Evolutionary conservation across 805 yeast genomes (phyloP), one percentile per base, ranked within the genome.

Genomic region (Tetrapisispora taiwanensis): DNA sequence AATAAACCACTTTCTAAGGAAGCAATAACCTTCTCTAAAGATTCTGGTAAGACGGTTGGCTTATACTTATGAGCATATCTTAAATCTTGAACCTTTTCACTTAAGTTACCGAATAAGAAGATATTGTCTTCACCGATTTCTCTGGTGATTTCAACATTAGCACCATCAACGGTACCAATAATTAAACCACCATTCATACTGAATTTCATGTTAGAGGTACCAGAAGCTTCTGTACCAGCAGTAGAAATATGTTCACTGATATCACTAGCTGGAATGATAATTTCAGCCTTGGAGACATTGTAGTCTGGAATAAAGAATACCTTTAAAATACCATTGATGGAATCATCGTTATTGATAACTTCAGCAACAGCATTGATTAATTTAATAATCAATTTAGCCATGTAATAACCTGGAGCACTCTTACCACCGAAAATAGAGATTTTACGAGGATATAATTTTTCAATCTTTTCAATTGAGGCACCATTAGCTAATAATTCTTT

Each of bases 151-250:
- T 88, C 97, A 40, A 89, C 95, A 59, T 89, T 88, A 50, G 97
- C 97, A 60, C 97, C 97, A 60, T 88, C 97, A 52, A 88, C 95
- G 12, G 97, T 89, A 62, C 97, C 97, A 51, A 88, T 81, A 54
- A 88, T 84, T 51, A 88, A 74, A 41, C 97, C 97, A 66, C 96
- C 97, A 59, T 87, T 88, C 67, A 88, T 71, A 20, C 87, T 95
- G 62, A 88, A 88, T 69, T 88, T 88, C 97, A 88, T 88, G 70
- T 88, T 88, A 30, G 95, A 84, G 30, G 97, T 88, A 60, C 97
- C 97, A 0, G 94, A 83, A 19, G 95, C 97, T 63, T 88, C 97
- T 26, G 97, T 88, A 55, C 97, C 97, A 8, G 97, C 97, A 36
- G 97, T 88, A 13, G 96, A 88, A 52, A 88, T 88, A 68, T 88